A percentile compares a stretch with the other conserved stretches of the same genome.
phyloP scores from a whole-genome alignment of 208 protist species.

The Leishmania tarentolae region DNA sequence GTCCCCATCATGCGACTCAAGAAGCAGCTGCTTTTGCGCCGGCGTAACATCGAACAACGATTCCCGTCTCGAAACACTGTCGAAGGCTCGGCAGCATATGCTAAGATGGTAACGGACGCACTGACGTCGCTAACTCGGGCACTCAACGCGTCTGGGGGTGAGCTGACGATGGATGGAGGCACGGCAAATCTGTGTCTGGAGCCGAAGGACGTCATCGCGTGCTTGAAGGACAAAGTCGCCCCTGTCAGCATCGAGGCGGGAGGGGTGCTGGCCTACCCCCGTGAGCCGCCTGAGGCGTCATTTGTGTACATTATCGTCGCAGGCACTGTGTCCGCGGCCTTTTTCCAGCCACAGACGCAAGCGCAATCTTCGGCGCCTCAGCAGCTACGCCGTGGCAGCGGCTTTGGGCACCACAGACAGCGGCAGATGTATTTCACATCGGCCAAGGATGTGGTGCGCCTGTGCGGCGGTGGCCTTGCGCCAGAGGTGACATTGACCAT shows the following conservation, averaged over 20 bases:
- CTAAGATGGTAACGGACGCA: constrained; percentile 44
- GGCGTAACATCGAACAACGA: constrained; percentile 36
- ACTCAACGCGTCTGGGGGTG: constrained; percentile 46
- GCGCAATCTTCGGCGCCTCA: constrained; percentile 11
- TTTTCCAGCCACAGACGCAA: constrained; percentile 61
- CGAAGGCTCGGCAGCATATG: constrained; percentile 20
- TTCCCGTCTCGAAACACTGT: constrained; percentile 22
- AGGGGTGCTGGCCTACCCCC: constrained; percentile 66
- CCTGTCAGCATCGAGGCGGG: constrained; percentile 60
- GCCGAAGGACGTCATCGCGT: constrained; percentile 43
- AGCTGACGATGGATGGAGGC: constrained; percentile 43
- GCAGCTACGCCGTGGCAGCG: not conserved
- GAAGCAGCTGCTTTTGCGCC: constrained; percentile 41
- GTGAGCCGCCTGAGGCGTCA: constrained; percentile 65
- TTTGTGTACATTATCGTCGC: constrained; percentile 80
- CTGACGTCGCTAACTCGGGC: constrained; percentile 50
- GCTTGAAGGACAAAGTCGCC: constrained; percentile 53
- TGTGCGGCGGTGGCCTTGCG: constrained; percentile 46
- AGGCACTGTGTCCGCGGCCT: constrained; percentile 60
- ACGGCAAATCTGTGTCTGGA: constrained; percentile 50
- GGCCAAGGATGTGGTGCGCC: constrained; percentile 58
- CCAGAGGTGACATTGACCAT: constrained; percentile 10
- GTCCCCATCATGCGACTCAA: constrained; percentile 70
- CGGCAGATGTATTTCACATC: constrained; percentile 79
- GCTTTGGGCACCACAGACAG: constrained; percentile 15